Conservation (phyloP, 1,284 basidiomycete genomes). For the Ganoderma leucocontextum region DNA sequence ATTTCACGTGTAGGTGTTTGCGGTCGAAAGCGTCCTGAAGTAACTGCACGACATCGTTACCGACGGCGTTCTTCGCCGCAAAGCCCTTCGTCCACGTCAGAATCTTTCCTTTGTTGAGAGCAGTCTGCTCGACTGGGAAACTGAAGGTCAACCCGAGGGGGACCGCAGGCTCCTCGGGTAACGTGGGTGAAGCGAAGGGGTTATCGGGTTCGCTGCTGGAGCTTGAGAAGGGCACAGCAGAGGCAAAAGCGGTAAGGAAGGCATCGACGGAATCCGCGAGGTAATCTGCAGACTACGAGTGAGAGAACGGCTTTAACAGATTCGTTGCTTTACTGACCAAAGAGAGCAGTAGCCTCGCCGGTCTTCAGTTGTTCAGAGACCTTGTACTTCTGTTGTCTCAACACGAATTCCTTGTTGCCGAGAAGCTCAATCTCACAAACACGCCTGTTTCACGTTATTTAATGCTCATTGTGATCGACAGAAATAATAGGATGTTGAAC, state of each 20-base stretch:
- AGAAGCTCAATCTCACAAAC: slow-evolving; percentile 93
- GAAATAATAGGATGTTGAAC: slow-evolving; percentile 37
- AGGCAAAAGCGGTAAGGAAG: slow-evolving; percentile 78
- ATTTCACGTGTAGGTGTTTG: slow-evolving; percentile 94
- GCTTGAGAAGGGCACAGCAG: slow-evolving; percentile 44
- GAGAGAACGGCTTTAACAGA: neutral
- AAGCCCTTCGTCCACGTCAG: slow-evolving; percentile 99
- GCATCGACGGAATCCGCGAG: slow-evolving; percentile 95
- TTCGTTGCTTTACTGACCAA: slow-evolving; percentile 63
- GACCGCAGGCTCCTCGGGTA: slow-evolving; percentile 45
- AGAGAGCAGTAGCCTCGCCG: slow-evolving; percentile 84
- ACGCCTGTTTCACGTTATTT: slow-evolving; percentile 59
- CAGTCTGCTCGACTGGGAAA: slow-evolving; percentile 97
- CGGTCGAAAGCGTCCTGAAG: slow-evolving; percentile 94
- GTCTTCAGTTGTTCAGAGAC: slow-evolving; percentile 91
- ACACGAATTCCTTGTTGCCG: slow-evolving; percentile 87
- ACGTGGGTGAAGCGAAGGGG: slow-evolving; percentile 31
- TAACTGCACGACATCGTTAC: slow-evolving; percentile 91
- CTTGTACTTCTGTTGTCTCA: slow-evolving; percentile 94
- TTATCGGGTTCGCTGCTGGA: slow-evolving; percentile 36
- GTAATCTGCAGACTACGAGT: slow-evolving; percentile 69
- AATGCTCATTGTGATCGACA: slow-evolving; percentile 10
- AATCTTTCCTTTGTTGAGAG: slow-evolving; percentile 88
- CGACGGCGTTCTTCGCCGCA: slow-evolving; percentile 88
- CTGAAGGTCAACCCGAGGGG: slow-evolving; percentile 95